Percentiles rank a stretch among this genome's conserved stretches.
These are phyloP conservation scores for Umbelopsis sp. DNA, from an alignment of 192 early-diverging fungal species.

Conservation along the genomic window DNA sequence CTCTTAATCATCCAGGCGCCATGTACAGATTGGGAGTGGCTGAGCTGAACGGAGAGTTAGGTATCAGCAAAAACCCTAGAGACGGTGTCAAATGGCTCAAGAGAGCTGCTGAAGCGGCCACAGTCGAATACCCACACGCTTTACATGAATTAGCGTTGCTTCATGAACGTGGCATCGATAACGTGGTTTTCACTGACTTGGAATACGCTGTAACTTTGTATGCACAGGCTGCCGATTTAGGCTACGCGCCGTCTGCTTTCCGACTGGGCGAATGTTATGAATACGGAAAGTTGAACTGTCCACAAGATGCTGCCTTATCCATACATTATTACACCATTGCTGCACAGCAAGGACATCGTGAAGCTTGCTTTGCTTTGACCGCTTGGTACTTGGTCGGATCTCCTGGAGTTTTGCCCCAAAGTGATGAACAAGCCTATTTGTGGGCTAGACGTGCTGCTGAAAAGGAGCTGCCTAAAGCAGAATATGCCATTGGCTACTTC, in stretches of 20 bases:
- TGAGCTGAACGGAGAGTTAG: conserved; percentile 52
- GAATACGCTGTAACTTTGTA: conserved; percentile 63
- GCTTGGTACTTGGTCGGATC: conserved; percentile 64
- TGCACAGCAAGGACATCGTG: conserved; percentile 59
- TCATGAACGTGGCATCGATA: conserved; percentile 60
- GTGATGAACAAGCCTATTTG: conserved; percentile 45
- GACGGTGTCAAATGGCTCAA: conserved; percentile 68
- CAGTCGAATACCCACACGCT: conserved; percentile 59
- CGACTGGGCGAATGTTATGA: conserved; percentile 62
- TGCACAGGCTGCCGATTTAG: conserved; percentile 60
- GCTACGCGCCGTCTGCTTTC: conserved; percentile 64
- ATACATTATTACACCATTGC: conserved; percentile 60
- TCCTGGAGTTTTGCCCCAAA: conserved; percentile 49
- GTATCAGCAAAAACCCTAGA: conserved; percentile 51
- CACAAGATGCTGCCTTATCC: conserved; percentile 49
- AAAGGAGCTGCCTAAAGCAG: conserved; percentile 54
- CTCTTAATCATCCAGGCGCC: conserved; percentile 58
- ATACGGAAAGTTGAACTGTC: conserved; percentile 53
- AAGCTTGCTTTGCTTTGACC: conserved; percentile 59
- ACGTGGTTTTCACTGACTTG: conserved; percentile 56
- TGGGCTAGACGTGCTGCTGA: conserved; percentile 62
- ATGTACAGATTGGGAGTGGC: conserved; percentile 59
- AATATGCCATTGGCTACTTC: conserved; percentile 68
- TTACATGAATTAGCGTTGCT: conserved; percentile 60
- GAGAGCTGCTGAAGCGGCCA: conserved; percentile 59